Evolutionary conservation across 1,284 basidiomycete species (phyloP).

Genomic region (Athelia psychrophila): DNA sequence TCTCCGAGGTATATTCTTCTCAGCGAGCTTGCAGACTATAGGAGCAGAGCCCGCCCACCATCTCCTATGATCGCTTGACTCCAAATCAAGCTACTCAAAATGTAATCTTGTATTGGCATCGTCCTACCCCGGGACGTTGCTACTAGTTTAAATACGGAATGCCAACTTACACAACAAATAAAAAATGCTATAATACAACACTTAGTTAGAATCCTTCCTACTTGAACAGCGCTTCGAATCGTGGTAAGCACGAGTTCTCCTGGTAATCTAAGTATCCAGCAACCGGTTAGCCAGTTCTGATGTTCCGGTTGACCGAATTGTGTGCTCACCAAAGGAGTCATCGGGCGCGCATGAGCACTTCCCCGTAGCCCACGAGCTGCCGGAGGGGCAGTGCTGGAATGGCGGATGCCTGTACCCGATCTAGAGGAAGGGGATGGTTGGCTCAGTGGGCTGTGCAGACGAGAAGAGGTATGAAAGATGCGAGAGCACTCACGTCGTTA

Average conservation of each 20-base stretch:
- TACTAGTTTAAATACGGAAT: too few species aligned
- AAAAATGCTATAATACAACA: too few species aligned
- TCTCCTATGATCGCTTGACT: too few species aligned
- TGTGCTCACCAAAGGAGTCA: constrained; percentile 45
- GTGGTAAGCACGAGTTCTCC: constrained; percentile 3
- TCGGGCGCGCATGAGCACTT: constrained; percentile 48
- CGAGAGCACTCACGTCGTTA: constrained; percentile 29
- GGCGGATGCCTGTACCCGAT: constrained; percentile 58
- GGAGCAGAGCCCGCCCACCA: too few species aligned
- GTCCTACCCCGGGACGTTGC: too few species aligned
- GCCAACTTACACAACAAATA: too few species aligned
- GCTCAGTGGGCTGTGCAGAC: background rate
- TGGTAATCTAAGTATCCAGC: background rate
- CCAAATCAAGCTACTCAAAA: too few species aligned
- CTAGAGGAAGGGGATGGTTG: background rate
- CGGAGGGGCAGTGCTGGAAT: constrained; percentile 62
- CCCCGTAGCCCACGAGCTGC: constrained; percentile 40
- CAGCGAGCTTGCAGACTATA: too few species aligned
- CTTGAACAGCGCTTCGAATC: constrained; percentile 1
- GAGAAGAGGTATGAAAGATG: constrained; percentile 9
- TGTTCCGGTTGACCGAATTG: background rate
- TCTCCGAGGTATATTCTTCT: too few species aligned
- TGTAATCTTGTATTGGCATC: too few species aligned
- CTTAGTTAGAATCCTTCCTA: too few species aligned
- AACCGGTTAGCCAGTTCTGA: background rate